These are phyloP conservation scores for Microglena sp. DNA, from an alignment of 139 green algal genomes.

Conservation along the genomic window DNA sequence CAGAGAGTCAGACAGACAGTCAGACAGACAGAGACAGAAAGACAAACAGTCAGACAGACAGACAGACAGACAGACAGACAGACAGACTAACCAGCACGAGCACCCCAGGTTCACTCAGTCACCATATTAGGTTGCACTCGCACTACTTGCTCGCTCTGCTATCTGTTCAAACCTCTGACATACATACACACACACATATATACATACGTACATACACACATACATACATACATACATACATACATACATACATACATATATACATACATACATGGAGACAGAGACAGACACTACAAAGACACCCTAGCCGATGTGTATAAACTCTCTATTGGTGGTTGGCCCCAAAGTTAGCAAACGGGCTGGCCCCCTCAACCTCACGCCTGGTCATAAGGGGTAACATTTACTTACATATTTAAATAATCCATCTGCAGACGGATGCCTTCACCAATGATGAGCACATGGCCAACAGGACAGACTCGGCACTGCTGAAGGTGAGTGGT, in stretches of 20 bases:
- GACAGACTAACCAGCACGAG: not conserved
- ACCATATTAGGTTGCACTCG: not conserved
- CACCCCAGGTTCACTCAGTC: not conserved
- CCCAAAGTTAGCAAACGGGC: too few relatives aligned
- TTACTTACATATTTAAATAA: too few relatives aligned
- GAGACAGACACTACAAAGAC: not conserved
- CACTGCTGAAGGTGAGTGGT: too few relatives aligned
- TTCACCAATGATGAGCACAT: too few relatives aligned
- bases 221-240: not conserved
- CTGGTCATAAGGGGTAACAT: too few relatives aligned
- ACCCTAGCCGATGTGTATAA: too few relatives aligned
- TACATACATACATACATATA: not conserved
- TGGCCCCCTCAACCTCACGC: too few relatives aligned
- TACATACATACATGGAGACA: not conserved
- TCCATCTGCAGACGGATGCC: too few relatives aligned
- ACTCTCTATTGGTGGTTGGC: too few relatives aligned
- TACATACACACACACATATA: not conserved
- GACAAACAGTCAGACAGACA: not conserved
- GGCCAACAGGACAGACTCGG: too few relatives aligned
- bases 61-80: not conserved
- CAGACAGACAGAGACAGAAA: conserved; percentile 2
- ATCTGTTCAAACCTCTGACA: not conserved
- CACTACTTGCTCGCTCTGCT: not conserved
- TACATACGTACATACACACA: not conserved
- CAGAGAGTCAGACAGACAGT: not conserved